Evolutionary conservation across 345 rosid species (phyloP), one percentile per base, ranked within the genome.

Genomic region (Nephelium lappaceum): DNA sequence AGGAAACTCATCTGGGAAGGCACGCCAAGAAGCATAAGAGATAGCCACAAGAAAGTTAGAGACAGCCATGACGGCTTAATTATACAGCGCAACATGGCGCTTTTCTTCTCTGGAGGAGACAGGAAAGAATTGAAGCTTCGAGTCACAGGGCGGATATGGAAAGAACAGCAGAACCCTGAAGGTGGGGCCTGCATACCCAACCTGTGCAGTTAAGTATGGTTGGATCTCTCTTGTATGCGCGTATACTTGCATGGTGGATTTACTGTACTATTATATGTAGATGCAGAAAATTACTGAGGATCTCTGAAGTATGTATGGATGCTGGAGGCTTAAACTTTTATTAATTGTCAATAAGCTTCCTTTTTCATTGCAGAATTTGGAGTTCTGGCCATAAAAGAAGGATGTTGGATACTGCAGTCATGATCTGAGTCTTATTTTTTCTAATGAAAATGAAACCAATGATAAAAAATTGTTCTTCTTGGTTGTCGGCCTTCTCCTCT

Each of bases 91-190:
- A 95, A 93, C 85, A 91, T 95, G 97, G 98, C 98, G 3, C 89
- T 95, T 18, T 95, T 93, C 90, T 93, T 95, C 89, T 95, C 98
- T 8, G 98, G 98, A 64, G 98, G 98, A 27, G 98, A 95, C 60
- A 86, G 97, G 86, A 93, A 93, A 88, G 98, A 93, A 85, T 80
- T 95, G 79, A 95, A 95, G 84, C 93, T 95, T 31, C 85, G 97
- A 80, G 93, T 95, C 41, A 93, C 97, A 4, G 98, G 99, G 10
- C 80, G 97, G 77, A 95, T 95, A 76, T 95, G 99, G 99, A 95
- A 92, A 85, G 98, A 95, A 80, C 95, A 92, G 78, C 98, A 91
- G 78, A 93, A 90, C 80, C 92, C 86, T 18, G 96, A 92, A 77
- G 97, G 89, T 8, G 98, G 94, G 42, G 91, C 91, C 21, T 92